Evolutionary conservation across 768 basidiomycete species (phyloP), one percentile per base, ranked within the genome.

Genomic region (Dacryopinax spathularia): DNA sequence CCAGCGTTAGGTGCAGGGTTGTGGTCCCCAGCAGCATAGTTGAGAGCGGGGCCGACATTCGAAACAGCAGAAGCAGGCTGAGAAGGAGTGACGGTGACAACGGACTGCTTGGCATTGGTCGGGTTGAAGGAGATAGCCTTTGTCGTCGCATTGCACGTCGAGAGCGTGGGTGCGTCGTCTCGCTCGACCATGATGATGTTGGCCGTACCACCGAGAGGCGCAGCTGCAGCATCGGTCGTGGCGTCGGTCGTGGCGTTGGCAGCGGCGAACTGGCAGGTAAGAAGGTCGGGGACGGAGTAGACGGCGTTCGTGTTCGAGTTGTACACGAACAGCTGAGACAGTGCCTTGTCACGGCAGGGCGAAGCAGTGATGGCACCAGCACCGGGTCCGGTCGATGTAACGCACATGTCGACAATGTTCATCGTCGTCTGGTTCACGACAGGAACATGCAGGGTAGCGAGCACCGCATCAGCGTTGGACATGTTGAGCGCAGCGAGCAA

Each of bases 101-200:
- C 25, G 9, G 48, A 3, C 29, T 56, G 48, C 12, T 37, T 37
- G 36, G 36, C 10, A 37, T 37, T 37, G 3, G 48, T 10, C 9
- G 48, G 48, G 13, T 22, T 56, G 48, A 56, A 56, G 5, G 25
- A 5, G 48, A 56, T 56, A 13, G 48, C 48, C 25, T 56, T 56
- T 10, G 10, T 56, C 4, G 48, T 56, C 48, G 25, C 48, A 29
- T 56, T 56, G 25, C 48, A 56, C 25, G 48, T 31, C 15, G 48
- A 31, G 25, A 56, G 5, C 29, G 25, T 56, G 25, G 48, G 48
- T 9, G 48, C 20, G 29, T 56, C 48, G 13, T n/a, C n/a, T n/a
- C 48, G 48, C 48, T 56, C 48, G 48, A 56, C 48, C 48, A 56
- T 56, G 25, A 56, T 56, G 25, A 56, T 56, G 18, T 56, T 56